phyloP scores from a whole-genome alignment of 202 grass and related monocot species.

The Eragrostis tef region DNA sequence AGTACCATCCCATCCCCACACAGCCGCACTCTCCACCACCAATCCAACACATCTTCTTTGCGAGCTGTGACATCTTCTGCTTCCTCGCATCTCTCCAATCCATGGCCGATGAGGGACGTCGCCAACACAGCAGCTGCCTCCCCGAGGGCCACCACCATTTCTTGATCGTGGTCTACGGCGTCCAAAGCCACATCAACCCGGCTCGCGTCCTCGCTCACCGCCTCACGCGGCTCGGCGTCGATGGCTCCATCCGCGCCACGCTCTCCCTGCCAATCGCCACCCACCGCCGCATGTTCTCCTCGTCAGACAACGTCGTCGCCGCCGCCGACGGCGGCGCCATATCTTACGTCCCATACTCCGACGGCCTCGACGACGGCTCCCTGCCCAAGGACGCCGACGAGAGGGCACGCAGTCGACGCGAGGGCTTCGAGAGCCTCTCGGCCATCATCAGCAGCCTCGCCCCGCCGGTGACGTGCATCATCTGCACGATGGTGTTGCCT shows the following conservation, averaged over 20 bases:
- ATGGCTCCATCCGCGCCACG: slow-evolving; percentile 34
- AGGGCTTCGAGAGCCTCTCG: slow-evolving; percentile 43
- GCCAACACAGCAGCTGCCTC: too few relatives aligned
- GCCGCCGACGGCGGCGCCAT: slow-evolving; percentile 44
- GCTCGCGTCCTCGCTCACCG: slow-evolving; percentile 44
- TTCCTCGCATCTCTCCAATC: not conserved
- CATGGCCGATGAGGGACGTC: not conserved
- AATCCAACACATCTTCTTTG: too few relatives aligned
- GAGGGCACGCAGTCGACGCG: not conserved
- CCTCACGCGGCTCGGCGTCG: slow-evolving; percentile 40
- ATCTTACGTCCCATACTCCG: slow-evolving; percentile 52
- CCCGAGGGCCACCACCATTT: slow-evolving; percentile 52
- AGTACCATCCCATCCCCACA: not conserved
- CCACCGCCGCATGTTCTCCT: slow-evolving; percentile 69
- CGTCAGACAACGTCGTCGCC: not conserved
- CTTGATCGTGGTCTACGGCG: slow-evolving; percentile 45
- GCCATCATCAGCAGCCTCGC: slow-evolving; percentile 46
- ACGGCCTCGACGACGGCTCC: slow-evolving; percentile 50
- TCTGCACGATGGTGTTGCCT: slow-evolving; percentile 37
- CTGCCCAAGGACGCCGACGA: not conserved
- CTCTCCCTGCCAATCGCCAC: slow-evolving; percentile 45
- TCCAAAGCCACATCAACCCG: slow-evolving; percentile 70
- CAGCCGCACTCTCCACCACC: too few relatives aligned
- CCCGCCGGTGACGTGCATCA: slow-evolving; percentile 47
- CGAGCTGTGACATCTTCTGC: too few relatives aligned